Percentiles rank a stretch among this genome's conserved stretches.
Evolutionary conservation across 2,329 filamentous ascomycete genomes (phyloP).

Genomic region (Pyrenophora seminiperda): DNA sequence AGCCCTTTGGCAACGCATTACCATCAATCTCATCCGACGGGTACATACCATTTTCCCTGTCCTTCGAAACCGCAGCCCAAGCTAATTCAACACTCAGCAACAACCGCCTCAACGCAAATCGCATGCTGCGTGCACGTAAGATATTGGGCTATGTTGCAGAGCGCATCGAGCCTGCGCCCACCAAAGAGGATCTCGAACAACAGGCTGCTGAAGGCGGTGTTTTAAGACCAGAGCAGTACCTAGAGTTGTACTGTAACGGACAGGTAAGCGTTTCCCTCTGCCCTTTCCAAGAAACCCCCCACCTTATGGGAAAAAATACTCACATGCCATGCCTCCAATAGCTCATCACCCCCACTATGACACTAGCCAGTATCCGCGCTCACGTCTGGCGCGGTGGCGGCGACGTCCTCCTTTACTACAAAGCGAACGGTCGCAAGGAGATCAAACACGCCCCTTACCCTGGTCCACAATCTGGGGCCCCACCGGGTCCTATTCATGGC

Average conservation of each 20-base stretch:
- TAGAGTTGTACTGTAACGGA: constrained; percentile 93
- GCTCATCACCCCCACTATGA: constrained; percentile 81
- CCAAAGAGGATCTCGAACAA: constrained; percentile 62
- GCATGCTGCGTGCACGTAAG: constrained; percentile 95
- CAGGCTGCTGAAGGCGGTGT: constrained; percentile 11
- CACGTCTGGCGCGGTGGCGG: constrained; percentile 96
- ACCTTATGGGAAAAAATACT: neutral
- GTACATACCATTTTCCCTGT: constrained; percentile 50
- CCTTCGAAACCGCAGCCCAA: constrained; percentile 29
- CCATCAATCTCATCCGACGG: constrained; percentile 77
- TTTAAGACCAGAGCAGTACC: constrained; percentile 84
- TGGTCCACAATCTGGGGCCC: constrained; percentile 20
- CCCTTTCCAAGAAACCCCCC: neutral
- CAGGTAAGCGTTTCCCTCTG: constrained; percentile 63
- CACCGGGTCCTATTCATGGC: constrained; percentile 11
- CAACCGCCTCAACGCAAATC: constrained; percentile 91
- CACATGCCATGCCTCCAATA: constrained; percentile 18
- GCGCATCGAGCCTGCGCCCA: constrained; percentile 74
- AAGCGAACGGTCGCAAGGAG: constrained; percentile 82
- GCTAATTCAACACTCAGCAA: constrained; percentile 59
- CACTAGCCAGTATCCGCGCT: constrained; percentile 86
- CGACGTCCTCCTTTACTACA: constrained; percentile 90
- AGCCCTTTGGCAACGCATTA: constrained; percentile 76
- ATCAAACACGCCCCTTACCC: constrained; percentile 44
- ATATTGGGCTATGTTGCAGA: constrained; percentile 91